Conservation (phyloP, 208 protist species). For the Vickermania spadyakhi region DNA sequence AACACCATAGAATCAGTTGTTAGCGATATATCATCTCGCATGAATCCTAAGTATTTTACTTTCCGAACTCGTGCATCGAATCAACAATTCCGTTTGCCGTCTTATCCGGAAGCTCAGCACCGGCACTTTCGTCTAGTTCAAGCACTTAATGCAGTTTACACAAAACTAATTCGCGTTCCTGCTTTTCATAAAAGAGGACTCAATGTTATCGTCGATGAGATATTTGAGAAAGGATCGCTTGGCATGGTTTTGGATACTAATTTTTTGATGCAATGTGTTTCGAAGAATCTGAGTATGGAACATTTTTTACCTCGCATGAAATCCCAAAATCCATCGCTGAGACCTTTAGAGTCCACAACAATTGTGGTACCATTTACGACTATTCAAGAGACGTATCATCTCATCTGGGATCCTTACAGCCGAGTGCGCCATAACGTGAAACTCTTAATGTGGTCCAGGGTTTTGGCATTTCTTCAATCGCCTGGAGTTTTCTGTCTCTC, state of each 20-base stretch:
- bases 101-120: slow-evolving; percentile 36
- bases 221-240: slow-evolving; percentile 17
- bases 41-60: not conserved
- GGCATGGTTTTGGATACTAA: slow-evolving; percentile 79
- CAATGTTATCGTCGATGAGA: slow-evolving; percentile 19
- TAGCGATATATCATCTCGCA: not conserved
- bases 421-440: slow-evolving; percentile 25
- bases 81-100: slow-evolving; percentile 39
- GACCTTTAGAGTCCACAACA: slow-evolving; percentile 11
- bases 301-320: slow-evolving; percentile 57
- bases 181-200: slow-evolving; percentile 42
- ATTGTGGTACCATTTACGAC: slow-evolving; percentile 78
- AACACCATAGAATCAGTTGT: not conserved
- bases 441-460: slow-evolving; percentile 61
- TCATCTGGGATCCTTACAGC: slow-evolving; percentile 47
- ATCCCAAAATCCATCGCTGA: slow-evolving; percentile 33
- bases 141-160: slow-evolving; percentile 35
- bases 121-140: slow-evolving; percentile 27
- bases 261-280: slow-evolving; percentile 65
- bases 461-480: slow-evolving; percentile 33
- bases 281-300: slow-evolving; percentile 58
- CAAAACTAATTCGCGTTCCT: slow-evolving; percentile 27
- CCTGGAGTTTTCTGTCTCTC: slow-evolving; percentile 43
- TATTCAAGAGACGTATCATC: slow-evolving; percentile 40
- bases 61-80: not conserved